Evolutionary conservation across 345 rosid species (phyloP).

Genomic region (Jatropha curcas): DNA sequence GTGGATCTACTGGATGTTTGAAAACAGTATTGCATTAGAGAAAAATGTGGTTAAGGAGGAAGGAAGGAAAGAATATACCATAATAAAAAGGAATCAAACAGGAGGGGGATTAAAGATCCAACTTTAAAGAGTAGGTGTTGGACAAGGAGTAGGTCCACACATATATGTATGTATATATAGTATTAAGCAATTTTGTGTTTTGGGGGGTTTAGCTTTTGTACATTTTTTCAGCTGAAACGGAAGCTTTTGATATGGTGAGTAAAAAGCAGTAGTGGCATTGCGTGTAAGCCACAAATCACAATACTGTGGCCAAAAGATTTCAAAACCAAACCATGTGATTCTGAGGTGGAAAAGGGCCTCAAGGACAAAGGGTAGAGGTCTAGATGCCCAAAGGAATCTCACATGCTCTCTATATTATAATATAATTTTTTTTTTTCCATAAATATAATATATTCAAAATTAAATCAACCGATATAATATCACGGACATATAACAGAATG

Average conservation of each 20-base stretch:
- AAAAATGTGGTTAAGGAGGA: neutral
- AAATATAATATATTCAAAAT: too few relatives aligned
- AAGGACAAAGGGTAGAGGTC: neutral
- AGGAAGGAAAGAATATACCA: neutral
- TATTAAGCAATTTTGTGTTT: neutral
- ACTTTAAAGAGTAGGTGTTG: neutral
- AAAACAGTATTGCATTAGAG: too few relatives aligned
- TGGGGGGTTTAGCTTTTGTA: neutral
- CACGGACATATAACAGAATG: too few relatives aligned
- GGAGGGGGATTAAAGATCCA: neutral
- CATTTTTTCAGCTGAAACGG: neutral
- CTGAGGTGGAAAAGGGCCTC: conserved; percentile 22
- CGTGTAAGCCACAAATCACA: conserved; percentile 28
- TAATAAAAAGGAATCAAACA: neutral
- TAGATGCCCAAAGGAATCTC: neutral
- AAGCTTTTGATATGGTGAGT: neutral
- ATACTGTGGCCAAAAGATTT: conserved; percentile 12
- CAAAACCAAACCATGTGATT: conserved; percentile 20
- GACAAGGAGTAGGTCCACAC: neutral
- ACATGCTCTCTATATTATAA: too few relatives aligned
- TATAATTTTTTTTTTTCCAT: neutral
- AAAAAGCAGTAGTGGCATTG: conserved; percentile 20
- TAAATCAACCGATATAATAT: too few relatives aligned
- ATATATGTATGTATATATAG: too few relatives aligned
- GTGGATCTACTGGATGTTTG: too few relatives aligned